Evolutionary conservation across 2,329 filamentous ascomycete species (phyloP), one percentile per base, ranked within the genome.

Genomic region (Monilinia fructicola): DNA sequence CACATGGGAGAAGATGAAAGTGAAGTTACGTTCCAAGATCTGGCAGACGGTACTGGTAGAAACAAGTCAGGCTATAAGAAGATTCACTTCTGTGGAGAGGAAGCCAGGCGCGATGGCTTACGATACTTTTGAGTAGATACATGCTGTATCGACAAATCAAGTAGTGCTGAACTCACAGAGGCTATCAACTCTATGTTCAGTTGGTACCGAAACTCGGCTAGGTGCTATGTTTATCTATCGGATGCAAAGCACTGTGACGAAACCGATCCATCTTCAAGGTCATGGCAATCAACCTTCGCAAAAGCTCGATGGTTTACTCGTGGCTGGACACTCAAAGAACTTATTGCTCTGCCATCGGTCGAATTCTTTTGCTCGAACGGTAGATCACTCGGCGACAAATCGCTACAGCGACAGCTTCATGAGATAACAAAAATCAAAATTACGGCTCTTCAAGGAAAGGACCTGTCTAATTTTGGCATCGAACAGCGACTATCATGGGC

Each of bases 401-500:
- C 66, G 1, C 53, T 72, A 48, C 62, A 70, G 18, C 54, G 21
- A 59, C 58, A 64, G 12, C 26, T 72, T 28, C 18, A 52, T 50
- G 42, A 67, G 26, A 69, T 70, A 35, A 72, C 70, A 4, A 59
- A 58, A 6, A 69, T 72, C 52, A 26, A 66, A 3, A 28, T 50
- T 1, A 9, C 9, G 4, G 68, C 69, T 48, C 65, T 72, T 54
- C 66, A 31, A 64, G 68, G 69, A 64, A 23, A 14, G 38, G 2
- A 28, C 50, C 12, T 68, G 42, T 67, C 66, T 50, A n/a, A 4
- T 16, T 69, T 71, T 26, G 64, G 78, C 77, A 1, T 76, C 21
- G 77, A 76, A 76, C 21, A 71, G 31, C 46, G 67, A 65, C 66
- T 71, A 62, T 69, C 64, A 42, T 72, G 79, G 80, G 79, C 79